These are phyloP conservation scores for Pelargonium citronellum DNA, from an alignment of 441 rosid genomes.

Conservation along the genomic window DNA sequence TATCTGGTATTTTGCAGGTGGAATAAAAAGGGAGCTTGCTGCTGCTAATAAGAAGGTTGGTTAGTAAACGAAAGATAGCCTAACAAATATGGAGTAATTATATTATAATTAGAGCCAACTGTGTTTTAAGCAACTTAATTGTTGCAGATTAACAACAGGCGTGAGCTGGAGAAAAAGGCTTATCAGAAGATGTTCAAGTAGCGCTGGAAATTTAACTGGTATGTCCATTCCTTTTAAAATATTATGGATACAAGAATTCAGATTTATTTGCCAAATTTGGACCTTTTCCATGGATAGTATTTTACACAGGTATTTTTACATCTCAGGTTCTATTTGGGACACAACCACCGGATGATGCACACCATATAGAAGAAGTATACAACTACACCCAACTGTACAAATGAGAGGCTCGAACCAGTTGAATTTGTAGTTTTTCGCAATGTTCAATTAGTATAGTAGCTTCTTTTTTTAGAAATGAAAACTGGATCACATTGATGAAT, in stretches of 20 bases:
- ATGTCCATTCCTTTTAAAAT: constrained; percentile 13
- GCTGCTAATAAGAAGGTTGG: constrained; percentile 77
- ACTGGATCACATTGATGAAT: not conserved
- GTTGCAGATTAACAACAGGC: constrained; percentile 53
- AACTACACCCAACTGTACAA: not conserved
- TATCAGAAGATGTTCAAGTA: constrained; percentile 71
- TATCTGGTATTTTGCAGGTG: constrained; percentile 46
- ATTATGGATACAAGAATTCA: not conserved
- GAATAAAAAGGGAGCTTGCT: constrained; percentile 70
- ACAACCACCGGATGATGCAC: not conserved
- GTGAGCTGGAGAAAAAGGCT: constrained; percentile 54
- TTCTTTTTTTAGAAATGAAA: not conserved
- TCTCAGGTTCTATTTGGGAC: too few species aligned
- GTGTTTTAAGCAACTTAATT: constrained; percentile 11
- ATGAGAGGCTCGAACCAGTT: not conserved
- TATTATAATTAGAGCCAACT: not conserved
- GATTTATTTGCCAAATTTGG: not conserved
- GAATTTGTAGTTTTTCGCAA: not conserved
- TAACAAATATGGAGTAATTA: not conserved
- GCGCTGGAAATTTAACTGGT: constrained; percentile 22
- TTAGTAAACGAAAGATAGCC: not conserved
- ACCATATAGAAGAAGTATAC: not conserved
- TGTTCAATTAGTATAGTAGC: not conserved
- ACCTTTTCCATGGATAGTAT: not conserved
- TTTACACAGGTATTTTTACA: too few species aligned